Base-by-base conservation (phyloP, 1,139 yeast species). In the Debaryomyces udenii region DNA sequence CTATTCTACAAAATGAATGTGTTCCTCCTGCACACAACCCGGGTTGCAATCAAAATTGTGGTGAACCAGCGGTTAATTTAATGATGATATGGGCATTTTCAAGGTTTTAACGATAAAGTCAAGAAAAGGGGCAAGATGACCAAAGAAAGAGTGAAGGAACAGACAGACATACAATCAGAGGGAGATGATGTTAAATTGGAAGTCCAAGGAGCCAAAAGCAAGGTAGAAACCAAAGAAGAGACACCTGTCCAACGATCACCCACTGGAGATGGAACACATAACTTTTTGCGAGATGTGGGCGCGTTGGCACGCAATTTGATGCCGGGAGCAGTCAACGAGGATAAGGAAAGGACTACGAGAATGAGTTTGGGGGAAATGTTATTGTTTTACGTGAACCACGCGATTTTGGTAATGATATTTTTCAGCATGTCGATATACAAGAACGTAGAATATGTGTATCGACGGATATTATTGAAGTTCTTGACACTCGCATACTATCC, bases 401-500 rank as follows among this genome's bases (percentile, higher is more conserved):
- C 53, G 31, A 59, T 83, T 11, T 64, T 86, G 39, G 66, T 85
- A 30, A 49, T 71, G 31, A 51, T 85, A 13, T 85, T 80, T 53
- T 68, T 81, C 41, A 31, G 77, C 27, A 78, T 81, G 55, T 80
- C 88, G 9, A 61, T 80, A 32, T 73, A 71, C 54, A 73, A 86
- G 44, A 72, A 78, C 44, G 52, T 68, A 44, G 78, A 80, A 52
- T 81, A 64, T 48, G 56, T 74, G 23, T 79, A 76, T 59, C 80
- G 86, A 52, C 74, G 77, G 45, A 54, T 77, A 40, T 70, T 76
- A 50, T 72, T 88, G 47, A 78, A 81, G 52, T 68, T 83, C 41
- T 67, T 81, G 42, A 81, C 80, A 42, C 60, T 89, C 41, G 78
- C 87, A 7, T 87, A 86, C 61, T 86, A 84, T 57, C 95, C 95